Percentiles rank a stretch among this genome's conserved stretches.
phyloP scores from a whole-genome alignment of 2,329 filamentous ascomycete species.

The Lachnellula suecica region DNA sequence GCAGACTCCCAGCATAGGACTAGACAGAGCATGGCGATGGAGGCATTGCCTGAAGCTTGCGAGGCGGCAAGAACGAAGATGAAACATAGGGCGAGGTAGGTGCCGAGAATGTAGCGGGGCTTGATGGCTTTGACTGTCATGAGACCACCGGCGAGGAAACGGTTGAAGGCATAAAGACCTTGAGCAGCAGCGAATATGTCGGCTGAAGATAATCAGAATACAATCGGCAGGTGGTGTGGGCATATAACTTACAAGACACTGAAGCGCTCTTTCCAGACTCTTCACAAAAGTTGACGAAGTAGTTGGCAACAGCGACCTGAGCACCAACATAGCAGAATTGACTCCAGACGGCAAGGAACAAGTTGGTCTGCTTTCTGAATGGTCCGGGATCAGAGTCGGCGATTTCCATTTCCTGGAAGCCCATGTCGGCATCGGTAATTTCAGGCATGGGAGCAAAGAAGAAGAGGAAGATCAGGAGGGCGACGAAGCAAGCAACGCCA shows the following conservation, averaged over 20 bases:
- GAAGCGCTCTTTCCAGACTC: slow-evolving; percentile 53
- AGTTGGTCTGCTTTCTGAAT: slow-evolving; percentile 67
- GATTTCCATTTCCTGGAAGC: slow-evolving; percentile 50
- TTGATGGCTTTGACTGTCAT: slow-evolving; percentile 60
- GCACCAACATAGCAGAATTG: slow-evolving; percentile 80
- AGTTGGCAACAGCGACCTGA: slow-evolving; percentile 64
- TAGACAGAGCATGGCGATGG: slow-evolving; percentile 63
- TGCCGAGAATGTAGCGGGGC: slow-evolving; percentile 67
- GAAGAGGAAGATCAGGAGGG: slow-evolving; percentile 64
- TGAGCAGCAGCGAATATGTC: slow-evolving; percentile 56
- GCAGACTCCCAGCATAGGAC: slow-evolving; percentile 78
- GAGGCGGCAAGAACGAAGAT: slow-evolving; percentile 49
- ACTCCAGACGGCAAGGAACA: slow-evolving; percentile 74
- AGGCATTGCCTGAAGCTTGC: slow-evolving; percentile 43
- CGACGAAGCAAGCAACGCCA: slow-evolving; percentile 70
- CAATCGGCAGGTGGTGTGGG: not conserved
- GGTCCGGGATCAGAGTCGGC: slow-evolving; percentile 54
- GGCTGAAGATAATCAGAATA: slow-evolving; percentile 45
- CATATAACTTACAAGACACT: slow-evolving; percentile 12
- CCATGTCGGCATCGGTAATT: slow-evolving; percentile 72
- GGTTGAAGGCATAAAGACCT: slow-evolving; percentile 69
- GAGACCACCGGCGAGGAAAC: slow-evolving; percentile 64
- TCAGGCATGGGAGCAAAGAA: slow-evolving; percentile 64
- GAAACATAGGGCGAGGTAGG: slow-evolving; percentile 63
- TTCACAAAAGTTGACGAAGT: slow-evolving; percentile 72